These are phyloP conservation scores for Cytospora piceicola DNA, from an alignment of 2,329 filamentous ascomycete species.

Conservation along the genomic window DNA sequence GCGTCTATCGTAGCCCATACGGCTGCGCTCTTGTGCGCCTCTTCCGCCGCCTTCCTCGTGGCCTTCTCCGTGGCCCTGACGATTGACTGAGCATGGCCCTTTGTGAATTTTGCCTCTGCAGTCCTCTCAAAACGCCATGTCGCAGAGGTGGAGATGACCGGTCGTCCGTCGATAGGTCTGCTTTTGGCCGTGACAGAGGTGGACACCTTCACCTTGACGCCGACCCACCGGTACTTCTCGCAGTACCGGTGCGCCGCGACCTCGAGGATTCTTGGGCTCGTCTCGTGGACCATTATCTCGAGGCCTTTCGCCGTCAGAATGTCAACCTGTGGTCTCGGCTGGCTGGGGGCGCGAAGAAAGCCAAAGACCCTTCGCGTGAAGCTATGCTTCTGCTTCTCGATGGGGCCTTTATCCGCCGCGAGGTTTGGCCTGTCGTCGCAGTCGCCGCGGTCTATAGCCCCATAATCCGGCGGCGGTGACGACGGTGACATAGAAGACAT, in stretches of 20 bases:
- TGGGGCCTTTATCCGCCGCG: background rate
- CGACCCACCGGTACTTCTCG: background rate
- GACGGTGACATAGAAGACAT: background rate
- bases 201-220: background rate
- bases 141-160: background rate
- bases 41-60: constrained; percentile 1
- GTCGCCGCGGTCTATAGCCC: background rate
- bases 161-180: background rate
- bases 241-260: background rate
- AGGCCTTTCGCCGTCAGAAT: background rate
- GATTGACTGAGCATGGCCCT: background rate
- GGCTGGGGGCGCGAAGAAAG: background rate
- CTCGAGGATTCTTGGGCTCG: background rate
- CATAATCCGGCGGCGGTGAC: background rate
- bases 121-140: background rate
- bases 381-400: background rate
- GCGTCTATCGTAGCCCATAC: background rate
- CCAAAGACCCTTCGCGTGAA: background rate
- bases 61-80: background rate
- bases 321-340: background rate
- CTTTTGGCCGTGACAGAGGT: background rate
- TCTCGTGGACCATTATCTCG: background rate
- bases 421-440: background rate
- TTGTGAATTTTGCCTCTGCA: background rate
- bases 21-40: background rate